These are phyloP conservation scores for Eucalyptus dawsonii DNA, from an alignment of 345 rosid genomes.

Conservation along the genomic window DNA sequence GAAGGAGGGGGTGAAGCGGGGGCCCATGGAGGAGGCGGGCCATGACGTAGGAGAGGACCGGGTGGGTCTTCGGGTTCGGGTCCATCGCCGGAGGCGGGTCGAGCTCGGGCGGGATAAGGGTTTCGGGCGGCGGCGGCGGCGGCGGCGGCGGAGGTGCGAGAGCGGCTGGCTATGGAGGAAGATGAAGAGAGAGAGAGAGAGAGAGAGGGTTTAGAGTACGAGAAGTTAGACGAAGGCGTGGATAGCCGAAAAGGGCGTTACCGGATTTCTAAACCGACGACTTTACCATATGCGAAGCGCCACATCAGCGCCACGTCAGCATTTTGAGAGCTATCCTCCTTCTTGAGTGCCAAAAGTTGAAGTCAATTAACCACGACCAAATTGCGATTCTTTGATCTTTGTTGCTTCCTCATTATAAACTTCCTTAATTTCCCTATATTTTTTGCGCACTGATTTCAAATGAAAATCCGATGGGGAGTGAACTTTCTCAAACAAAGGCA, in stretches of 20 bases:
- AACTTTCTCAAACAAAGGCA: neutral
- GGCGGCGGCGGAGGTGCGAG: neutral
- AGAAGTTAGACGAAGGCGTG: neutral
- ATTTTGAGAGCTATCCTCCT: too few species aligned
- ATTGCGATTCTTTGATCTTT: neutral
- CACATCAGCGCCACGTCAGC: neutral
- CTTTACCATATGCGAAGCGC: neutral
- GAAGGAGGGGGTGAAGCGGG: slow-evolving; percentile 5
- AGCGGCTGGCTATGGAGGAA: neutral
- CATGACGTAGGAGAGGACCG: slow-evolving; percentile 85
- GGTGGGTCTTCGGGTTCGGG: slow-evolving; percentile 55
- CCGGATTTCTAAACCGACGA: neutral
- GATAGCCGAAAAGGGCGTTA: neutral
- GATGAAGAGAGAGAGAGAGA: neutral
- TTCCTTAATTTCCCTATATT: neutral
- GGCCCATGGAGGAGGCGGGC: slow-evolving; percentile 41
- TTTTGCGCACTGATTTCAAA: accelerated
- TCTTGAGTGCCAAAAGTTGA: too few species aligned
- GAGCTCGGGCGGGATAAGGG: neutral
- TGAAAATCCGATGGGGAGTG: accelerated
- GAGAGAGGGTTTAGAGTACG: neutral
- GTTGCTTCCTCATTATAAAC: neutral
- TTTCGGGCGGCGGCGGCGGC: neutral
- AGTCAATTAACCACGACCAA: neutral
- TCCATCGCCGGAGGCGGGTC: slow-evolving; percentile 27